Evolutionary conservation across 495 filamentous ascomycete species (phyloP).

Genomic region (Recurvomyces mirabilis): DNA sequence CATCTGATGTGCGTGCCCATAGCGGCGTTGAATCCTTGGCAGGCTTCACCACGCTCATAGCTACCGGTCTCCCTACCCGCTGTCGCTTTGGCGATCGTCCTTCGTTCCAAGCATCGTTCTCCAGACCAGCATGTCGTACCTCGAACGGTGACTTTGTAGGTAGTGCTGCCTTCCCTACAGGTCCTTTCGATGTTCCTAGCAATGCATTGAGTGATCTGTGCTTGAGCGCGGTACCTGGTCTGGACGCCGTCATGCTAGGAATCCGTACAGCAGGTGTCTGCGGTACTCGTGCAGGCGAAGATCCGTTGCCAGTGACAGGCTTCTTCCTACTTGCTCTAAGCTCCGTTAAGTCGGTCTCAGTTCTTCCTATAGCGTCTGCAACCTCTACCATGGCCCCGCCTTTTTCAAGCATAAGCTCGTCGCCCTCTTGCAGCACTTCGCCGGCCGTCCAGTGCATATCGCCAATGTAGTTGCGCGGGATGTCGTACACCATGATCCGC

Average conservation of each 20-base stretch:
- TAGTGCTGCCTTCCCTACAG: constrained; percentile 34
- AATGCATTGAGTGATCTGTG: constrained; percentile 48
- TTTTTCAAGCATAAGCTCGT: constrained; percentile 71
- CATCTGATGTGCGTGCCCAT: constrained; percentile 20
- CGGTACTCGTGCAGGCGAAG: constrained; percentile 4
- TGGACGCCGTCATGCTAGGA: not conserved
- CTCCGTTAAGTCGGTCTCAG: constrained; percentile 63
- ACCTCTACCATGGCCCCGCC: constrained; percentile 67
- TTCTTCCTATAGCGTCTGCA: constrained; percentile 55
- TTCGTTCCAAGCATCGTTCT: constrained; percentile 24
- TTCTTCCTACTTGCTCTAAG: constrained; percentile 55
- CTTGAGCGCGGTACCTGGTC: constrained; percentile 24
- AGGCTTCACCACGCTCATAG: not conserved
- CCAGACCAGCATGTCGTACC: constrained; percentile 26
- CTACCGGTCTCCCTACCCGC: constrained; percentile 20
- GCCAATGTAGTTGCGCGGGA: constrained; percentile 64
- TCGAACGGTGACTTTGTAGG: constrained; percentile 41
- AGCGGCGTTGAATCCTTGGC: constrained; percentile 6
- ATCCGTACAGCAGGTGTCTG: constrained; percentile 2
- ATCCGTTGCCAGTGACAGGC: constrained; percentile 25
- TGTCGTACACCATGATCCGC: constrained; percentile 83
- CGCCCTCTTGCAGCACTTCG: constrained; percentile 56
- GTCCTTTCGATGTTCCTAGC: constrained; percentile 44
- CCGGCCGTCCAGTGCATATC: constrained; percentile 71
- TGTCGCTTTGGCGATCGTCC: constrained; percentile 39